Conservation (phyloP, 495 filamentous ascomycete species). For the Annulohypoxylon nitens region DNA sequence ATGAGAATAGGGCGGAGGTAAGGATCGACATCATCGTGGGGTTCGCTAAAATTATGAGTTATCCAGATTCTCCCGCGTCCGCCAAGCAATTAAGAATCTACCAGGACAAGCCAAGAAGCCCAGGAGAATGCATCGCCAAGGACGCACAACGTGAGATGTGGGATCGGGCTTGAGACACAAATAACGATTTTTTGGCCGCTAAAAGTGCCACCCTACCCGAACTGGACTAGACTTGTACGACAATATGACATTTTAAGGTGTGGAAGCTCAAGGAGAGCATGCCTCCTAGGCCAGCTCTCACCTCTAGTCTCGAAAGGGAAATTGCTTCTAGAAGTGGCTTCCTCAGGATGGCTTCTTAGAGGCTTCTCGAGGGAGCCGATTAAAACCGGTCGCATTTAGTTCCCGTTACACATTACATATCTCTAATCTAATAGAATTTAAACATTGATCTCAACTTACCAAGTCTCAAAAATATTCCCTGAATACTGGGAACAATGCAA, state of each 20-base stretch:
- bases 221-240: constrained; percentile 35
- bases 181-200: constrained; percentile 37
- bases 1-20: constrained; percentile 22
- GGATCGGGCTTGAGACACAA: constrained; percentile 44
- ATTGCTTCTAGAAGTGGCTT: constrained; percentile 30
- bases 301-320: constrained; percentile 10
- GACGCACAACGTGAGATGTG: constrained; percentile 39
- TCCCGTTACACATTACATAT: not conserved
- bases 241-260: constrained; percentile 41
- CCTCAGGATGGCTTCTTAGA: not conserved
- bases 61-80: constrained; percentile 39
- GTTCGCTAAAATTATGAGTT: constrained; percentile 38
- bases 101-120: constrained; percentile 10
- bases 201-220: constrained; percentile 29
- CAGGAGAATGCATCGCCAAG: constrained; percentile 42
- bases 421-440: not conserved
- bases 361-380: not conserved
- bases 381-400: not conserved
- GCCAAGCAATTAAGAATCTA: constrained; percentile 37
- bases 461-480: not conserved
- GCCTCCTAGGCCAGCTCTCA: not conserved
- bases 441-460: not conserved
- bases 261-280: not conserved
- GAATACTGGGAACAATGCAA: not conserved
- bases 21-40: constrained; percentile 41